These are phyloP conservation scores for Microbotryum scabiosae DNA, from an alignment of 1,284 basidiomycete species.

Conservation along the genomic window DNA sequence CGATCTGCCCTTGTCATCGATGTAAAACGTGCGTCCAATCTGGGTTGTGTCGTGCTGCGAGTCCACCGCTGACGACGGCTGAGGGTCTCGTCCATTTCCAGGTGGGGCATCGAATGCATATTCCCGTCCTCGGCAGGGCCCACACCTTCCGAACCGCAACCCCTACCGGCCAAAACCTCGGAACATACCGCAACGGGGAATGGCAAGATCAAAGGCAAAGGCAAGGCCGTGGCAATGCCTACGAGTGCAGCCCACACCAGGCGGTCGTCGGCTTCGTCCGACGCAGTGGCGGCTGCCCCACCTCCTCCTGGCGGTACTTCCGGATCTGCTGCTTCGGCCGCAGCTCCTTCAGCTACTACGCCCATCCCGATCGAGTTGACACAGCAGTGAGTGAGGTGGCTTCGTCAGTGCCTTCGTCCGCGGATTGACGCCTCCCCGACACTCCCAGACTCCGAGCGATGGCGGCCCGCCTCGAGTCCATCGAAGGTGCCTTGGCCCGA, in stretches of 20 bases:
- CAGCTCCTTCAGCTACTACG: not conserved
- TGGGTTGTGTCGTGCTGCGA: not conserved
- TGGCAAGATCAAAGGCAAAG: no score
- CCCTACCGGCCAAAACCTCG: not conserved
- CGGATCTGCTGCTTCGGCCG: not conserved
- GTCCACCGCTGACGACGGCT: not conserved
- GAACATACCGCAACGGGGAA: no score
- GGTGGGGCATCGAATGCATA: slow-evolving; percentile 25
- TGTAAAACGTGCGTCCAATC: slow-evolving; percentile 16
- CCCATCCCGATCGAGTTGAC: slow-evolving; percentile 7
- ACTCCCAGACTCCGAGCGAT: slow-evolving; percentile 19
- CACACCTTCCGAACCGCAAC: not conserved
- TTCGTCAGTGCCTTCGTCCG: not conserved
- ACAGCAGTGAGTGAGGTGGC: slow-evolving; percentile 13
- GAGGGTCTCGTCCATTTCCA: not conserved
- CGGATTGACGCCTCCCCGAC: not conserved
- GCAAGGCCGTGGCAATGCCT: no score
- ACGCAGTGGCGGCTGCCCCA: not conserved
- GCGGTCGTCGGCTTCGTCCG: no score
- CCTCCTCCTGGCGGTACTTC: not conserved
- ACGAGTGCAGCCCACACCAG: no score
- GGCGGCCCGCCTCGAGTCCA: slow-evolving; percentile 25
- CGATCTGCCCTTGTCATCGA: slow-evolving; percentile 25
- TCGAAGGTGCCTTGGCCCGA: slow-evolving; percentile 21
- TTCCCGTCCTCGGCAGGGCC: slow-evolving; percentile 15